phyloP scores from a whole-genome alignment of 148 eudicot species.

The Rhododendron williamsianum region DNA sequence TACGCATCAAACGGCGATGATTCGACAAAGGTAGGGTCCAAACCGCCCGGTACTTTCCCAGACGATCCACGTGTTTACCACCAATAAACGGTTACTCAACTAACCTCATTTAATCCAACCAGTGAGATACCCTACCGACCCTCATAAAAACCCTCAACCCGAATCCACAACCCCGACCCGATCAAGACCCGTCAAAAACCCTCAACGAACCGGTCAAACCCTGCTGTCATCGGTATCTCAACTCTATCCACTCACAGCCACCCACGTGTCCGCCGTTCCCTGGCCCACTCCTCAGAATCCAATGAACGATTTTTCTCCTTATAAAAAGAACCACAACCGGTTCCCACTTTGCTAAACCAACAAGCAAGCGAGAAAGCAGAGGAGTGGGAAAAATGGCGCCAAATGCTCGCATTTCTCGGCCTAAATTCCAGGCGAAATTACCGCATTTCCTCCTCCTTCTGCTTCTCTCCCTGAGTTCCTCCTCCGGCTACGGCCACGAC shows the following conservation, averaged over 20 bases:
- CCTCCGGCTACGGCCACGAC: conserved; percentile 33
- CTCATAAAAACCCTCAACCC: background rate
- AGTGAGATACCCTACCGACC: background rate
- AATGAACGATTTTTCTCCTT: conserved; percentile 21
- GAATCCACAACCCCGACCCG: background rate
- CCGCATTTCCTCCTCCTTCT: conserved; percentile 15
- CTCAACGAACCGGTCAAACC: conserved; percentile 14
- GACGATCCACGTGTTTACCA: conserved; percentile 13
- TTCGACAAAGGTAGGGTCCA: background rate
- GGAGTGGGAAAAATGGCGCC: conserved; percentile 33
- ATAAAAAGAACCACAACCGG: conserved; percentile 5
- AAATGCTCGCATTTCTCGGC: conserved; percentile 22
- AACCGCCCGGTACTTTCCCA: background rate
- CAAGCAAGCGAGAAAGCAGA: background rate
- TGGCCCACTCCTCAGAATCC: conserved; percentile 32
- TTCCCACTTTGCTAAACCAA: conserved; percentile 4
- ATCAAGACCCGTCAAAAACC: background rate
- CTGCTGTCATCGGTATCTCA: conserved; percentile 25
- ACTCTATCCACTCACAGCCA: conserved; percentile 16
- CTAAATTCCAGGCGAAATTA: conserved; percentile 11
- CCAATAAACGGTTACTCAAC: conserved; percentile 9
- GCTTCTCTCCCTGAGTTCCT: conserved; percentile 11
- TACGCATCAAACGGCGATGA: background rate
- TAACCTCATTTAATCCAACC: background rate
- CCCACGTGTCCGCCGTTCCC: conserved; percentile 22